These are phyloP conservation scores for Dictyostelium citrinum DNA, from an alignment of 78 protist genomes.

Conservation along the genomic window DNA sequence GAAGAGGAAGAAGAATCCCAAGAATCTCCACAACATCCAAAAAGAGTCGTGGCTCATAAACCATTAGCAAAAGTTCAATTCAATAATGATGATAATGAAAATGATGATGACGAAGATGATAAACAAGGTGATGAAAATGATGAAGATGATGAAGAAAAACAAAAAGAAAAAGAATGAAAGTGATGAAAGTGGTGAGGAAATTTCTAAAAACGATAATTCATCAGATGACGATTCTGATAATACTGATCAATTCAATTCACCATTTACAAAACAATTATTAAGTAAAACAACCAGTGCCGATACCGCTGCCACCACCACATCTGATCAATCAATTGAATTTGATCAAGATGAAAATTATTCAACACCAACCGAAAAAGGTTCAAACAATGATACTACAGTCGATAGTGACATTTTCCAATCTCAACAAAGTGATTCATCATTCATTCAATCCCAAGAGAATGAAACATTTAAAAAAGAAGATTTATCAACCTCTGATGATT, in stretches of 20 bases:
- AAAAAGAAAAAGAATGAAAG: background rate
- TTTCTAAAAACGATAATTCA: background rate
- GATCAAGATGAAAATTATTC: slow-evolving; percentile 8
- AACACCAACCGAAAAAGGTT: background rate
- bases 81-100: background rate
- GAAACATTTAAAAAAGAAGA: background rate
- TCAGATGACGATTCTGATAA: background rate
- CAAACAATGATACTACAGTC: background rate
- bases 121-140: background rate
- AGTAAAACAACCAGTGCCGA: background rate
- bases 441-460: background rate
- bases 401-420: background rate
- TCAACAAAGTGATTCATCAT: background rate
- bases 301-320: too few relatives aligned
- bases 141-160: background rate
- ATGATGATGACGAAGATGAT: background rate
- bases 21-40: background rate
- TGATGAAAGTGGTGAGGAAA: background rate
- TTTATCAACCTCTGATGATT: background rate
- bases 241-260: background rate
- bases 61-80: background rate
- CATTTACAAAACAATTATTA: background rate
- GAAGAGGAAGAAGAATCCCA: background rate
- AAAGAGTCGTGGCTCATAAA: background rate
- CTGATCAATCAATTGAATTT: background rate